Percentiles rank a stretch among this genome's conserved stretches.
Evolutionary conservation across 345 rosid species (phyloP).

Genomic region (Triadica sebifera): DNA sequence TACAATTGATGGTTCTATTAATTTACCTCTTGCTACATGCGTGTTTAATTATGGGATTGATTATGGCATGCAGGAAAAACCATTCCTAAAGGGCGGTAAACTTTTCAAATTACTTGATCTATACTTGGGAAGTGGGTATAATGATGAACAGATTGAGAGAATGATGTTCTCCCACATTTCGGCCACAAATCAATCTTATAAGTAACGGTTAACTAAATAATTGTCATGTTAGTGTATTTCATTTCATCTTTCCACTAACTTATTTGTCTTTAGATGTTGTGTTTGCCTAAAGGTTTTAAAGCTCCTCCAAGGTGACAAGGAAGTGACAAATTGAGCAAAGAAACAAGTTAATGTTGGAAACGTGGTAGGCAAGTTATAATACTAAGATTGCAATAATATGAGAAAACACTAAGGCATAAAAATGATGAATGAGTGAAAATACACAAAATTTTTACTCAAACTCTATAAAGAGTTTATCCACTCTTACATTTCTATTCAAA

Average conservation of each 20-base stretch:
- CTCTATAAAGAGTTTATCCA: no score
- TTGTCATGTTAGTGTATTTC: neutral
- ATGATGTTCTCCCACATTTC: conserved; percentile 53
- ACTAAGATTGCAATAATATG: no score
- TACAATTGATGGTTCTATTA: neutral
- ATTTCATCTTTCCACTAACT: conserved; percentile 6
- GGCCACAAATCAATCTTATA: conserved; percentile 78
- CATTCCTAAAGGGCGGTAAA: conserved; percentile 65
- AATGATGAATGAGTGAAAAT: no score
- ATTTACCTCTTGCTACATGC: neutral
- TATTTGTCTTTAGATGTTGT: neutral
- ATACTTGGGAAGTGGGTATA: conserved; percentile 37
- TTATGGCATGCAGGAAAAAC: conserved; percentile 61
- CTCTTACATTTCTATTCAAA: no score
- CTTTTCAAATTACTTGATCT: conserved; percentile 71
- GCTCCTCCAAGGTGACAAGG: conserved; percentile 79
- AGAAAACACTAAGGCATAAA: no score
- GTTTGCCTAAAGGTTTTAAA: conserved; percentile 52
- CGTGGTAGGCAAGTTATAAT: no score
- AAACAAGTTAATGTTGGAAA: no score
- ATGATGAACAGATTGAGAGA: conserved; percentile 52
- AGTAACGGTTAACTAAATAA: conserved; percentile 13
- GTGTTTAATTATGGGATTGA: conserved; percentile 1
- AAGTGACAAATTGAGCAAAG: conserved; percentile 63
- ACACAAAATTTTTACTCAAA: no score